A percentile compares a stretch with the other conserved stretches of the same genome.
phyloP scores from a whole-genome alignment of 768 basidiomycete species.

The Lentinula guzmanii region DNA sequence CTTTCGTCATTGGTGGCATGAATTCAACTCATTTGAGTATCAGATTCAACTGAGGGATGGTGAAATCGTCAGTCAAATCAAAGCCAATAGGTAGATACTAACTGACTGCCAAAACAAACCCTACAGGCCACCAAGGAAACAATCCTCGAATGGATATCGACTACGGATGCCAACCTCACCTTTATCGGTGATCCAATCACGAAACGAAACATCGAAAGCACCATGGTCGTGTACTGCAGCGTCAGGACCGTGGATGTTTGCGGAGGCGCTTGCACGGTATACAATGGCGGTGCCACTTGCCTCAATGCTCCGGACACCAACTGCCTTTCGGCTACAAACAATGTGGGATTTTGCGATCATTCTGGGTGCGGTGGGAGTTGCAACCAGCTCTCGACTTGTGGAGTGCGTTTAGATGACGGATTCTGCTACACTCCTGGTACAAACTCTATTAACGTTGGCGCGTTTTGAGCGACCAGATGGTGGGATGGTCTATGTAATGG shows the following conservation, averaged over 20 bases:
- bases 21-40: too few species aligned
- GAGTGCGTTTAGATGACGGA: slow-evolving; percentile 15
- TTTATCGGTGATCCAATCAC: slow-evolving; percentile 14
- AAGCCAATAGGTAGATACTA: not conserved
- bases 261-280: slow-evolving; percentile 24
- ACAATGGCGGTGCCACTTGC: slow-evolving; percentile 19
- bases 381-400: slow-evolving; percentile 15
- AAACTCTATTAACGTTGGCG: slow-evolving; percentile 16
- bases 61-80: not conserved
- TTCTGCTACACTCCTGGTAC: slow-evolving; percentile 27
- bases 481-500: too few species aligned
- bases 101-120: slow-evolving; percentile 14
- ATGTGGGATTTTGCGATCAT: too few species aligned
- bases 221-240: slow-evolving; percentile 23
- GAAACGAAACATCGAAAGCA: slow-evolving; percentile 13
- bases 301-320: slow-evolving; percentile 20
- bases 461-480: too few species aligned
- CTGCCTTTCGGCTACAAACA: slow-evolving; percentile 23
- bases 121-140: slow-evolving; percentile 5
- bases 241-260: slow-evolving; percentile 16
- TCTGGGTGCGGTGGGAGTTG: slow-evolving; percentile 13
- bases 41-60: not conserved
- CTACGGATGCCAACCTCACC: slow-evolving; percentile 16
- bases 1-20: not conserved
- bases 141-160: slow-evolving; percentile 12